Evolutionary conservation across 495 filamentous ascomycete genomes (phyloP).

Genomic region (Neurospora sp.): DNA sequence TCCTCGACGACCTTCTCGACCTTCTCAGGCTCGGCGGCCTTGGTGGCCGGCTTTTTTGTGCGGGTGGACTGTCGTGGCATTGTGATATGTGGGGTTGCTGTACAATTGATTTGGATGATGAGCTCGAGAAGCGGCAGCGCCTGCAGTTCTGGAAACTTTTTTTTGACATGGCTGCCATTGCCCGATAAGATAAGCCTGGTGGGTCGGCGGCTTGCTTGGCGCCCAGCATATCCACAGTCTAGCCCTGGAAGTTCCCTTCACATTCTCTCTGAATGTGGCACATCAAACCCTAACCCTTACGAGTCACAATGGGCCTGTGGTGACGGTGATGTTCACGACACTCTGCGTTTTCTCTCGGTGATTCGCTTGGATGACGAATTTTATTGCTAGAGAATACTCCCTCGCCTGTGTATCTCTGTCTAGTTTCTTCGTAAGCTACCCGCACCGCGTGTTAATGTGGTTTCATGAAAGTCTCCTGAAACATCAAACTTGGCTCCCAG

Average conservation of each 20-base stretch:
- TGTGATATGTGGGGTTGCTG: neutral
- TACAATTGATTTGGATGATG: conserved; percentile 7
- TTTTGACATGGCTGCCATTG: conserved; percentile 11
- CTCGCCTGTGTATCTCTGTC: neutral
- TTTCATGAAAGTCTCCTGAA: neutral
- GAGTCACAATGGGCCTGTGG: neutral
- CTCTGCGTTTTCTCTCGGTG: neutral
- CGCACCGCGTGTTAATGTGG: neutral
- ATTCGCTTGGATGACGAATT: neutral
- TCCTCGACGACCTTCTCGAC: conserved; percentile 32
- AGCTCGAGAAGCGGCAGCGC: neutral
- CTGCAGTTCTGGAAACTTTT: conserved; percentile 18
- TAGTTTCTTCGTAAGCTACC: neutral
- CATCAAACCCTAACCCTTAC: neutral
- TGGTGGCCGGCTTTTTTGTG: conserved; percentile 18
- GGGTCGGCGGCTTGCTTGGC: neutral
- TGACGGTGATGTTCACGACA: neutral
- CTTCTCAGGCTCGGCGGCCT: conserved; percentile 5
- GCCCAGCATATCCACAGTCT: neutral
- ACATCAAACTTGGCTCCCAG: neutral
- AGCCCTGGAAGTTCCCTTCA: neutral
- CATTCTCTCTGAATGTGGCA: neutral
- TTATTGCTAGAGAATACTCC: neutral
- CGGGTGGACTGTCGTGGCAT: conserved; percentile 5
- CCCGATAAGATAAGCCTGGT: conserved; percentile 21